phyloP scores from a whole-genome alignment of 208 protist genomes.

The Trypanosoma cruzi region DNA sequence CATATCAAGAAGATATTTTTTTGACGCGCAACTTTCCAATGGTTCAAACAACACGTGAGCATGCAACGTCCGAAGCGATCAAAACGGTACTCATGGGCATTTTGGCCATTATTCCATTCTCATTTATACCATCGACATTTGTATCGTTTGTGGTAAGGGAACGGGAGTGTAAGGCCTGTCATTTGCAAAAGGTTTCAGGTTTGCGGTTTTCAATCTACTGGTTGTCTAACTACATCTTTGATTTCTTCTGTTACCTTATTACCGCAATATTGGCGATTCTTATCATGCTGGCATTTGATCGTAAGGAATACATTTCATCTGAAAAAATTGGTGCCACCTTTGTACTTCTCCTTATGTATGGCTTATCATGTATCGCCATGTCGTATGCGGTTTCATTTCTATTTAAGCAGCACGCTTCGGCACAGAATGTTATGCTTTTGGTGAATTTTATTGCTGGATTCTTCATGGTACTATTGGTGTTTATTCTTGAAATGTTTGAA shows the following conservation, averaged over 20 bases:
- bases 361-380: constrained; percentile 55
- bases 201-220: constrained; percentile 71
- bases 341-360: constrained; percentile 64
- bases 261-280: constrained; percentile 62
- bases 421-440: constrained; percentile 70
- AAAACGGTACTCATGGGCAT: constrained; percentile 58
- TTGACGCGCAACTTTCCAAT: constrained; percentile 35
- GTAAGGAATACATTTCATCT: constrained; percentile 55
- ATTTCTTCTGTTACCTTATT: constrained; percentile 62
- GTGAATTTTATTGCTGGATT: constrained; percentile 83
- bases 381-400: constrained; percentile 66
- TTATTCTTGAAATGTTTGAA: constrained; percentile 47
- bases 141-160: constrained; percentile 85
- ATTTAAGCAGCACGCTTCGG: constrained; percentile 65
- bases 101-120: constrained; percentile 74
- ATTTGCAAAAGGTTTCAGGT: constrained; percentile 82
- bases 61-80: constrained; percentile 30
- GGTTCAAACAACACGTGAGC: constrained; percentile 34
- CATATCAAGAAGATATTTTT: constrained; percentile 12
- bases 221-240: constrained; percentile 78
- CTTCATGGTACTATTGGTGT: constrained; percentile 57
- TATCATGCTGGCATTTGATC: constrained; percentile 60
- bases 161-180: constrained; percentile 66
- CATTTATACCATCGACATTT: constrained; percentile 64
- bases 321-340: constrained; percentile 46